Percentiles rank a stretch among this genome's conserved stretches.
Evolutionary conservation across 2,329 filamentous ascomycete species (phyloP).

Genomic region (Blastomyces percursus): DNA sequence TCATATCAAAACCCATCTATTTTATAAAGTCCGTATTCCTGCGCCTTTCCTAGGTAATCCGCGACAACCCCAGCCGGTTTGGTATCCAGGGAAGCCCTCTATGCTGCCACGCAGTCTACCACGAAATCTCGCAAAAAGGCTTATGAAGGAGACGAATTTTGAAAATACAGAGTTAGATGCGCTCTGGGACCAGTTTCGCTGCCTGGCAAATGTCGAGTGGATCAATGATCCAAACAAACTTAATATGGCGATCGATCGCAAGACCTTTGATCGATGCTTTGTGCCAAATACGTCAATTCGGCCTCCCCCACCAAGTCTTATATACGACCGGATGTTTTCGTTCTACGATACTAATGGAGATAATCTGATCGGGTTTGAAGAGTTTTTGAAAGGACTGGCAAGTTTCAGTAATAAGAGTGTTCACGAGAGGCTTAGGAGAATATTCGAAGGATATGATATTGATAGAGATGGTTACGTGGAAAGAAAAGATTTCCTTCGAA

Average conservation of each 20-base stretch:
- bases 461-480: conserved; percentile 78
- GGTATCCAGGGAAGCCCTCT: conserved; percentile 80
- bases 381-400: conserved; percentile 76
- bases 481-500: conserved; percentile 75
- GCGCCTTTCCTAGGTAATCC: conserved; percentile 70
- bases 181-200: conserved; percentile 94
- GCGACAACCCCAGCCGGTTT: conserved; percentile 67
- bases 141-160: conserved; percentile 62
- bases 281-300: conserved; percentile 72
- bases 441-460: conserved; percentile 85
- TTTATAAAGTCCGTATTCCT: conserved; percentile 90
- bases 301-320: conserved; percentile 70
- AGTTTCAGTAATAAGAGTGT: conserved; percentile 48
- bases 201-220: conserved; percentile 80
- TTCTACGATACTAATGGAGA: conserved; percentile 92
- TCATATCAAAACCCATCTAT: conserved; percentile 84
- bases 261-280: conserved; percentile 84
- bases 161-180: conserved; percentile 84
- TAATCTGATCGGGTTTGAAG: conserved; percentile 79
- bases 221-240: conserved; percentile 67
- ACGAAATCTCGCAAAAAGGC: conserved; percentile 53
- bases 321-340: conserved; percentile 92
- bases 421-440: conserved; percentile 57
- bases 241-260: conserved; percentile 74
- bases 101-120: conserved; percentile 58